Evolutionary conservation across 129 eudicot genomes (phyloP).

Genomic region (Silybum marianum): DNA sequence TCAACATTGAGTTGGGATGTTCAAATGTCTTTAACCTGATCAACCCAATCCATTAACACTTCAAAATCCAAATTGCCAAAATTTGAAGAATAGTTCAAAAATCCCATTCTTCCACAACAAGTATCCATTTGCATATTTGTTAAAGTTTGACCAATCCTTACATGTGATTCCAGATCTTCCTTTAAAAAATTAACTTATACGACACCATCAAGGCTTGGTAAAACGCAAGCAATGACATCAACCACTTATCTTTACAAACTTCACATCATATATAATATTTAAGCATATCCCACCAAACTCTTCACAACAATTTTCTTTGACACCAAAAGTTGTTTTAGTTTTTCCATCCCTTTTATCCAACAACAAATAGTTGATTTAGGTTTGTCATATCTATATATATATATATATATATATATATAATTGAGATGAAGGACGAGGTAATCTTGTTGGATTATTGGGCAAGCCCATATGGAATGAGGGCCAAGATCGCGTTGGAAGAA

Average conservation of each 20-base stretch:
- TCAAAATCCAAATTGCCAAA: too few relatives aligned
- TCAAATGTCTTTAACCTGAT: too few relatives aligned
- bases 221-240: conserved; percentile 35
- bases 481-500: conserved; percentile 33
- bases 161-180: neutral
- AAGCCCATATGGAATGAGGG: conserved; percentile 40
- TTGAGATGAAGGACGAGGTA: conserved; percentile 24
- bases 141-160: too few relatives aligned
- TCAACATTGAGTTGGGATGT: too few relatives aligned
- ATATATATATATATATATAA: too few relatives aligned
- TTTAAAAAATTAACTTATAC: too few relatives aligned
- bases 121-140: too few relatives aligned
- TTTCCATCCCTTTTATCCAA: neutral
- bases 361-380: neutral
- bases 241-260: neutral
- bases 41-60: too few relatives aligned
- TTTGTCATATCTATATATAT: neutral
- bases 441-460: conserved; percentile 33
- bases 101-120: too few relatives aligned
- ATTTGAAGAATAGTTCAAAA: too few relatives aligned
- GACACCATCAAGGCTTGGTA: conserved; percentile 14
- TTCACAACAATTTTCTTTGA: neutral
- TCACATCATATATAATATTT: neutral
- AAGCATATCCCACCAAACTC: neutral
- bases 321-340: neutral